phyloP scores from a whole-genome alignment of 257 asterid species.

The Petunia secreta region DNA sequence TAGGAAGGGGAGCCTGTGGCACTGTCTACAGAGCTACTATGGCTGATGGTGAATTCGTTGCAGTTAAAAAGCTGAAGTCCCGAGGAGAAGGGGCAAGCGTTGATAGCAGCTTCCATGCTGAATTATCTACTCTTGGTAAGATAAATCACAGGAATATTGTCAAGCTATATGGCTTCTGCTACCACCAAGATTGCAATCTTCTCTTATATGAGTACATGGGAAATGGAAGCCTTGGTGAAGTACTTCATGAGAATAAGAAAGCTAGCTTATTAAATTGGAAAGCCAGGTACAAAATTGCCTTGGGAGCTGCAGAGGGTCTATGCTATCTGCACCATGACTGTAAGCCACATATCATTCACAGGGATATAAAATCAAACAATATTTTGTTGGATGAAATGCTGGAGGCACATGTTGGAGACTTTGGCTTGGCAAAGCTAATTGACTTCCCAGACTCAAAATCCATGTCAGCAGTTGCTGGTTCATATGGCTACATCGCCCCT shows the following conservation, averaged over 20 bases:
- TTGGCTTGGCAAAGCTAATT: slow-evolving; percentile 84
- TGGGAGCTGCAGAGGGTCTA: slow-evolving; percentile 87
- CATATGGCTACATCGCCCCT: slow-evolving; percentile 96
- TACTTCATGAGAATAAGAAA: slow-evolving; percentile 54
- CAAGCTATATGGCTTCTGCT: slow-evolving; percentile 70
- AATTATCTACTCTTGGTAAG: slow-evolving; percentile 78
- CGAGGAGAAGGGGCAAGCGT: slow-evolving; percentile 60
- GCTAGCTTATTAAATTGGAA: slow-evolving; percentile 63
- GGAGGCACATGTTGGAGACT: slow-evolving; percentile 90
- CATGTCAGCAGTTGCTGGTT: slow-evolving; percentile 96
- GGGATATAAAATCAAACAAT: slow-evolving; percentile 87
- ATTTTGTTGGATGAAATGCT: slow-evolving; percentile 72
- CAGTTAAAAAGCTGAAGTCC: slow-evolving; percentile 71
- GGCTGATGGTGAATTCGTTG: slow-evolving; percentile 66
- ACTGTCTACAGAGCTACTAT: slow-evolving; percentile 77
- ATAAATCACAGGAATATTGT: slow-evolving; percentile 85
- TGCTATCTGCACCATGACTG: slow-evolving; percentile 82
- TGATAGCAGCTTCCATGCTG: slow-evolving; percentile 85
- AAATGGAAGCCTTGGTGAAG: slow-evolving; percentile 85
- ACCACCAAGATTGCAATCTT: slow-evolving; percentile 75
- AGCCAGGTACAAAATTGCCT: slow-evolving; percentile 67
- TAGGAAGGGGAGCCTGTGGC: slow-evolving; percentile 91
- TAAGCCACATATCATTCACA: slow-evolving; percentile 81
- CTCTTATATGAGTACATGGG: slow-evolving; percentile 79
- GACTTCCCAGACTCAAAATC: slow-evolving; percentile 76